Percentiles rank a stretch among this genome's conserved stretches.
phyloP scores from a whole-genome alignment of 2,329 filamentous ascomycete species.

The Coniochaeta ligniaria region DNA sequence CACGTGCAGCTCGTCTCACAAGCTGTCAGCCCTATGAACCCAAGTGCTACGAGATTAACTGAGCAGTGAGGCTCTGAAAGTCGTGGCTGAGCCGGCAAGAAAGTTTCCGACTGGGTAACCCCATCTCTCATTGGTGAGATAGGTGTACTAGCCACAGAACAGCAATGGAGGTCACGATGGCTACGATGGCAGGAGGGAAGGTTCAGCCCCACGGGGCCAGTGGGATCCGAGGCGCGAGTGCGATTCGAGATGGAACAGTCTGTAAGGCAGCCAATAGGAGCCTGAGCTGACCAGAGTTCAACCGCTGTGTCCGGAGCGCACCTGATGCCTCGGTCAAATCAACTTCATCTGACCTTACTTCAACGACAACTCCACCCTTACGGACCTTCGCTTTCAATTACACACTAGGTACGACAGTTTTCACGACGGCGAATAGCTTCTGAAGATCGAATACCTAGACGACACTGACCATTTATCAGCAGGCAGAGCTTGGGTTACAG shows the following conservation, averaged over 20 bases:
- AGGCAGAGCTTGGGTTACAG: too few relatives aligned
- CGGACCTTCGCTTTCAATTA: not conserved
- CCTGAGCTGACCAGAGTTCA: not conserved
- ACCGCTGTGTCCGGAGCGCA: not conserved
- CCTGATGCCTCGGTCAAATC: not conserved
- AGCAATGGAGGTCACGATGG: not conserved
- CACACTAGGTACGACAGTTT: not conserved
- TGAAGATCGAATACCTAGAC: too few relatives aligned
- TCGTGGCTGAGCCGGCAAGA: not conserved
- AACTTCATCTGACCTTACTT: not conserved
- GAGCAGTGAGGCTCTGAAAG: not conserved
- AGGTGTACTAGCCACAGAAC: not conserved
- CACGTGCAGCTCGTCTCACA: not conserved
- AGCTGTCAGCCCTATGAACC: not conserved
- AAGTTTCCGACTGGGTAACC: not conserved
- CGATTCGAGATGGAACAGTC: not conserved
- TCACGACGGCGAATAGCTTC: not conserved
- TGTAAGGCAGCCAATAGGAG: not conserved
- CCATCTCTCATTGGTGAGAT: not conserved
- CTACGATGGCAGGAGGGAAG: too few relatives aligned
- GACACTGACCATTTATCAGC: too few relatives aligned
- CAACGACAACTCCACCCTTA: not conserved
- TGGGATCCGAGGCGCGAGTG: not conserved
- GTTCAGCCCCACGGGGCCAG: not conserved
- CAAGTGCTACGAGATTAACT: not conserved